Evolutionary conservation across 1,284 basidiomycete genomes (phyloP).

Genomic region (Rhodotorula sp.): DNA sequence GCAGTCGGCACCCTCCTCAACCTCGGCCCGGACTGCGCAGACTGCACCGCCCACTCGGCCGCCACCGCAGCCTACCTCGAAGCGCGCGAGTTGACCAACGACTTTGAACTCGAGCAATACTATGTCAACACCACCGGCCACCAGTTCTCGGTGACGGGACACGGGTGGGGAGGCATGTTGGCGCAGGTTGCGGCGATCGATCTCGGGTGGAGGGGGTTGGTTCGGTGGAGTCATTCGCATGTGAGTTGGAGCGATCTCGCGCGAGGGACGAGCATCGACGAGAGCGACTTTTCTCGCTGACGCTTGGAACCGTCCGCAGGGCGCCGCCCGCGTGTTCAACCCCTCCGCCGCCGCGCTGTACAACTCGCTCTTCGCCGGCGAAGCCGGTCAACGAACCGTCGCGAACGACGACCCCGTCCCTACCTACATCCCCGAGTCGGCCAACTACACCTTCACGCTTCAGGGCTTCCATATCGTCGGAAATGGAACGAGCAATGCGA

Average conservation of each 20-base stretch:
- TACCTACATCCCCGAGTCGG: slow-evolving; percentile 38
- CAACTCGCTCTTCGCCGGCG: slow-evolving; percentile 41
- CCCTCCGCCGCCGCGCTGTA: slow-evolving; percentile 36
- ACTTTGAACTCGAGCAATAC: slow-evolving; percentile 36
- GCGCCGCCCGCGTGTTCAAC: slow-evolving; percentile 41
- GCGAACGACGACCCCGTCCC: slow-evolving; percentile 40
- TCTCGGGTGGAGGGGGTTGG: slow-evolving; percentile 34
- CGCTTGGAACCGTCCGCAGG: slow-evolving; percentile 14
- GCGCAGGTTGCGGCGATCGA: slow-evolving; percentile 39
- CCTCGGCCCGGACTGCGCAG: slow-evolving; percentile 26
- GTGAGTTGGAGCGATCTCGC: slow-evolving; percentile 14
- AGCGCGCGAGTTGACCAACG: slow-evolving; percentile 41
- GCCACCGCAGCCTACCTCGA: slow-evolving; percentile 42
- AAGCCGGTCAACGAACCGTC: slow-evolving; percentile 42
- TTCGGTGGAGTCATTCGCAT: slow-evolving; percentile 34
- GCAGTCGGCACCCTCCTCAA: slow-evolving; percentile 30
- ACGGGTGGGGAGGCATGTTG: slow-evolving; percentile 42
- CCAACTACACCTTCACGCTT: slow-evolving; percentile 40
- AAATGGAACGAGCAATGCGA: slow-evolving; percentile 35
- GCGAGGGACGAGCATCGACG: not conserved
- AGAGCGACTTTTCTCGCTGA: not conserved
- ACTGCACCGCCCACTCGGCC: slow-evolving; percentile 41
- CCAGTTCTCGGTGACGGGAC: slow-evolving; percentile 43
- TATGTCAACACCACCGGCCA: slow-evolving; percentile 39
- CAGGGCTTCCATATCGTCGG: slow-evolving; percentile 44